phyloP scores from a whole-genome alignment of 306 rosid genomes.

The Carpinus viminea region DNA sequence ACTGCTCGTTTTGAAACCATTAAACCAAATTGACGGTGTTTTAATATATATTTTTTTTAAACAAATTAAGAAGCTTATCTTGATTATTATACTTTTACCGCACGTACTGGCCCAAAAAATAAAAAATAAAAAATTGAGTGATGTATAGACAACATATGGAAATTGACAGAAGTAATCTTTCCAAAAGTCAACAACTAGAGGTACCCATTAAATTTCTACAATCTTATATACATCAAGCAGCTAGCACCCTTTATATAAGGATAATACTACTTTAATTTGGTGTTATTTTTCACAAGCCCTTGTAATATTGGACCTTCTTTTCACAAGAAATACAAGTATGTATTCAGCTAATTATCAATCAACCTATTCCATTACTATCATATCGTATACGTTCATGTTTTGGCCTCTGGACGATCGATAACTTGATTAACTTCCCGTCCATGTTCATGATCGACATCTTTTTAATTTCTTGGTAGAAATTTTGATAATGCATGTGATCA shows the following conservation, averaged over 20 bases:
- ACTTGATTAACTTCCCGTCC: no score
- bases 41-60: no score
- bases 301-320: neutral
- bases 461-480: neutral
- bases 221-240: neutral
- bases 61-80: neutral
- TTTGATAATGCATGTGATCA: neutral
- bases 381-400: neutral
- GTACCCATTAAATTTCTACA: neutral
- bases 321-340: neutral
- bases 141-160: neutral
- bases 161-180: slow-evolving; percentile 1
- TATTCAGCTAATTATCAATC: neutral
- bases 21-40: no score
- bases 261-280: slow-evolving; percentile 2
- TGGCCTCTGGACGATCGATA: no score
- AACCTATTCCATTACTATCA: neutral
- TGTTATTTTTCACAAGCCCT: neutral
- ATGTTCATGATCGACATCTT: no score
- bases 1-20: no score
- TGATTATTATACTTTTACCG: neutral
- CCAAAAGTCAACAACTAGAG: neutral
- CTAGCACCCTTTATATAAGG: neutral
- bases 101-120: neutral
- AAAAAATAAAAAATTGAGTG: neutral